phyloP scores from a whole-genome alignment of 495 filamentous ascomycete species.

The Penicillium maclennaniae region DNA sequence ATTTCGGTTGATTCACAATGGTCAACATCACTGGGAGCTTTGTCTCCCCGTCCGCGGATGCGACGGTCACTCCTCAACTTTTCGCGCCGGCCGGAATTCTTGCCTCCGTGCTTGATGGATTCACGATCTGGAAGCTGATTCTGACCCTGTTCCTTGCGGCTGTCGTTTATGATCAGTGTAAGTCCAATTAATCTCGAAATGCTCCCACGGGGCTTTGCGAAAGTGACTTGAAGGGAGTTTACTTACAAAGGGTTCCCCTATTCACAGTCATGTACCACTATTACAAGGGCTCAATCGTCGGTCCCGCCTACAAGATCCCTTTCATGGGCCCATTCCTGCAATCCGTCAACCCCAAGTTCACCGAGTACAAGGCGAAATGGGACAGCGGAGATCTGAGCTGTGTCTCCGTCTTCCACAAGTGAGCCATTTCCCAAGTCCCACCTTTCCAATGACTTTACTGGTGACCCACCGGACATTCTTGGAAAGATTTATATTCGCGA shows the following conservation, averaged over 20 bases:
- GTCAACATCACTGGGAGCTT: conserved; percentile 65
- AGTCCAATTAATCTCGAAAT: conserved; percentile 22
- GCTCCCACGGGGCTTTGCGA: neutral
- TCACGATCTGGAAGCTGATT: conserved; percentile 60
- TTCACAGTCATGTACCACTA: conserved; percentile 73
- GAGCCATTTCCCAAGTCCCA: conserved; percentile 33
- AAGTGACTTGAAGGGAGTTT: conserved; percentile 3
- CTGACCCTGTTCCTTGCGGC: conserved; percentile 63
- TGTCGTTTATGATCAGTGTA: conserved; percentile 84
- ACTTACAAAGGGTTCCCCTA: conserved; percentile 3
- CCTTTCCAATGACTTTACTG: neutral
- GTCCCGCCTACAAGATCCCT: conserved; percentile 79
- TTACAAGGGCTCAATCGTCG: conserved; percentile 81
- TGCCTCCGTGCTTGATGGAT: conserved; percentile 46
- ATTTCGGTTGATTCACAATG: conserved; percentile 38
- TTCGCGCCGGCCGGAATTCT: conserved; percentile 41
- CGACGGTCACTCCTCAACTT: conserved; percentile 48
- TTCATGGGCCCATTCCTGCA: conserved; percentile 96
- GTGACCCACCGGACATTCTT: no score
- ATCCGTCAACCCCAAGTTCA: conserved; percentile 88
- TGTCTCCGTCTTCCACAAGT: conserved; percentile 99
- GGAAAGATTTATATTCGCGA: neutral
- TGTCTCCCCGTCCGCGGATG: conserved; percentile 71
- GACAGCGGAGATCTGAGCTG: conserved; percentile 85
- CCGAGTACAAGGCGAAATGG: conserved; percentile 90